These are phyloP conservation scores for Cicer judaicum DNA, from an alignment of 306 rosid species.

Conservation along the genomic window DNA sequence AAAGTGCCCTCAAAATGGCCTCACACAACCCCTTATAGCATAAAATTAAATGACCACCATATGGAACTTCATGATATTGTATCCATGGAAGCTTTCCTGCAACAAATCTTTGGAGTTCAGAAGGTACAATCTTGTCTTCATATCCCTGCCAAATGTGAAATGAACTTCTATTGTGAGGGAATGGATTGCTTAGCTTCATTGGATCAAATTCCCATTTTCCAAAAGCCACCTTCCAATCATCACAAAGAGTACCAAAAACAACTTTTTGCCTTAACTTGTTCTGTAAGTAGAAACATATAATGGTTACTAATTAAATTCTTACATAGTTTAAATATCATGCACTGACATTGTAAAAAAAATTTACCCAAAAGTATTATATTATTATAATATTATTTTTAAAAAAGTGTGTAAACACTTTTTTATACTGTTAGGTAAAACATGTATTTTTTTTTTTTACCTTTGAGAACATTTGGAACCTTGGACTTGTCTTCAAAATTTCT, in stretches of 20 bases:
- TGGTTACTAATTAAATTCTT: not conserved
- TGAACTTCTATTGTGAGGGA: conserved; percentile 53
- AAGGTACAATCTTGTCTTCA: conserved; percentile 86
- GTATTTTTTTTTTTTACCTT: conserved; percentile 53
- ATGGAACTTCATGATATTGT: conserved; percentile 79
- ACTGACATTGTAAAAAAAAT: not conserved
- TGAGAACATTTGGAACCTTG: conserved; percentile 81
- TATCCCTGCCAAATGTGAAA: conserved; percentile 95
- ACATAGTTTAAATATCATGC: too few species aligned
- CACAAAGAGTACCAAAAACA: conserved; percentile 77
- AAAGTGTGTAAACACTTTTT: not conserved
- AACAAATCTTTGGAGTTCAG: conserved; percentile 74
- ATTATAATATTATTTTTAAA: not conserved
- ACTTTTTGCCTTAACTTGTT: conserved; percentile 57
- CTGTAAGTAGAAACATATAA: conserved; percentile 47
- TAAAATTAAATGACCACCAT: conserved; percentile 85
- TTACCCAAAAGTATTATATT: not conserved
- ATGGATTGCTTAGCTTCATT: conserved; percentile 65
- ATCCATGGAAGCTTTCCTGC: conserved; percentile 83
- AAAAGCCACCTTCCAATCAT: conserved; percentile 71
- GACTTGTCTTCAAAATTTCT: conserved; percentile 63
- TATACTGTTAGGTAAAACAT: not conserved
- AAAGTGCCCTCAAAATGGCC: conserved; percentile 72
- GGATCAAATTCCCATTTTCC: conserved; percentile 89
- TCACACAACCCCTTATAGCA: conserved; percentile 78